Evolutionary conservation across 768 basidiomycete genomes (phyloP), one percentile per base, ranked within the genome.

Genomic region (Royoungia palumana): DNA sequence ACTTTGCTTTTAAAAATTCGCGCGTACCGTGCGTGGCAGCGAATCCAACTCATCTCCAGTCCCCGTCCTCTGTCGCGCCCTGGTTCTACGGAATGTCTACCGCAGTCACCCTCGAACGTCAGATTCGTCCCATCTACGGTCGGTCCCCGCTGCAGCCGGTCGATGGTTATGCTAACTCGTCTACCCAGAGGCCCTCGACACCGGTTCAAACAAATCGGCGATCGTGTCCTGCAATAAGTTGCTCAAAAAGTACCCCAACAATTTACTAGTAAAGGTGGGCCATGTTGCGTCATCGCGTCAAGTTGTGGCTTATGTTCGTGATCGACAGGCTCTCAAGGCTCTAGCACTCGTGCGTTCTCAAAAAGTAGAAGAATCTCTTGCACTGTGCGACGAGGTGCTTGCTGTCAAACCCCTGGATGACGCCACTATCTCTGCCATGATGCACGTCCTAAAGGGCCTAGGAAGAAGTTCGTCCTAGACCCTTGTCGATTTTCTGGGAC

Each of bases 51-150:
- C 40, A 41, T 19, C 44, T 45, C 37, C 19, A 45, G 27, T 39
- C 40, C 37, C 16, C 32, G 35, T 42, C 44, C 28, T 28, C 28
- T 28, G 28, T 28, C 12, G 28, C 28, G 28, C n/a, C 6, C 36
- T 28, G 37, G 19, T 34, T 41, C 54, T 32, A 37, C 51, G 30
- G 38, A 37, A 83, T 82, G 76, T 78, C 83, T 47, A 69, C 62
- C 37, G 70, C 64, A 45, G 58, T 74, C 53, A 82, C 85, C 41
- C 69, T 85, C 47, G 89, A 92, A 57, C 85, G 89, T 59, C 89
- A 92, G 71, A 80, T 91, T 65, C 83, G 84, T 54, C 88, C 86
- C 53, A 85, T 92, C 65, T 92, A 92, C 64, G 89, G 89, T 89
- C 45, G 58, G 78, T 53, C 40, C 30, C 43, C 25, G 34, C 28